Percentiles rank a stretch among this genome's conserved stretches.
These are phyloP conservation scores for Cryptococcus amylolentus DNA, from an alignment of 1,284 basidiomycete genomes.

Conservation along the genomic window DNA sequence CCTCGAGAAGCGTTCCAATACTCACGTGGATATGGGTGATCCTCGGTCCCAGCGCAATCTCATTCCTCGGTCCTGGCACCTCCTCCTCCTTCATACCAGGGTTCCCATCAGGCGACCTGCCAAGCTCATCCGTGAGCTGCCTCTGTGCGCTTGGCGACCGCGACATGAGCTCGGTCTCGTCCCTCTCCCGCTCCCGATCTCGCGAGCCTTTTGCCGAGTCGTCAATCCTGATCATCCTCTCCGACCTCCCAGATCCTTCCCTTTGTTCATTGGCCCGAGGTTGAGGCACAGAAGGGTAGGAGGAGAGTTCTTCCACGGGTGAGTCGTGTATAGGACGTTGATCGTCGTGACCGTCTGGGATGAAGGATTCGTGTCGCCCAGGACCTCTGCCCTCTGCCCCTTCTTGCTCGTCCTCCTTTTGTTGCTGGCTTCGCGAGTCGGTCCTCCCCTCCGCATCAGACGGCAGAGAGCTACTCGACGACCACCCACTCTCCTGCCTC, in stretches of 20 bases:
- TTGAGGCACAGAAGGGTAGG: not conserved
- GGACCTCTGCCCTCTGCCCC: constrained; percentile 29
- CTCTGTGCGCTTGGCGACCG: constrained; percentile 1
- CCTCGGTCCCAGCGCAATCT: constrained; percentile 42
- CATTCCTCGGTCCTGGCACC: constrained; percentile 39
- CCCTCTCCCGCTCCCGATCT: not conserved
- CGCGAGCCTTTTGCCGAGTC: not conserved
- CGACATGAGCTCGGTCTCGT: not conserved
- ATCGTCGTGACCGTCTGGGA: constrained; percentile 1
- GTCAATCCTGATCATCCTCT: not conserved
- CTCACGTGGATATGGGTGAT: constrained; percentile 40
- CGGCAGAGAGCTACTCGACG: constrained; percentile 28
- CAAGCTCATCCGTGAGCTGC: constrained; percentile 31
- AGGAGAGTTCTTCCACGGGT: constrained; percentile 8
- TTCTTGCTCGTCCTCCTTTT: constrained; percentile 27
- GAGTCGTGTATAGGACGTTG: constrained; percentile 15
- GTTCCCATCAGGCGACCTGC: constrained; percentile 27
- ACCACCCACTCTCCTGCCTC: constrained; percentile 8
- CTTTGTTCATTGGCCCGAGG: not conserved
- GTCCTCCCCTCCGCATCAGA: constrained; percentile 16
- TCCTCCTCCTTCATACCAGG: constrained; percentile 38
- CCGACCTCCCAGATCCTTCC: not conserved
- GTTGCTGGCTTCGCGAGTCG: constrained; percentile 8
- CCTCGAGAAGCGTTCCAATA: not conserved
- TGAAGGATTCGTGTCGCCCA: constrained; percentile 30